Evolutionary conservation across 2,329 filamentous ascomycete genomes (phyloP).

Genomic region (Cladosporium sp.): DNA sequence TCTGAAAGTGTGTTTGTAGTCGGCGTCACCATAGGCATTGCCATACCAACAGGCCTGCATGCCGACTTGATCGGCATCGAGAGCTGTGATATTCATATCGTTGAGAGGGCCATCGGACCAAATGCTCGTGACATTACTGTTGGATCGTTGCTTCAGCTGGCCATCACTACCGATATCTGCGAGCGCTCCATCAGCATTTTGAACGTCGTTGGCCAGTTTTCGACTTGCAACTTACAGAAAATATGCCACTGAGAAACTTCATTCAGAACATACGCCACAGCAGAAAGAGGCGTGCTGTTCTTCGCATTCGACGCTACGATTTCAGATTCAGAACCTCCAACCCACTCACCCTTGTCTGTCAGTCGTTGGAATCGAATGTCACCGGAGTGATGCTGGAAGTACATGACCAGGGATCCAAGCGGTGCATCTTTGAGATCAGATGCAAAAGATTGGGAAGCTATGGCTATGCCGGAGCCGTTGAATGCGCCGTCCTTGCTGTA

Average conservation of each 20-base stretch:
- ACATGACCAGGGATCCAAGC: slow-evolving; percentile 38
- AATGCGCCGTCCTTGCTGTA: slow-evolving; percentile 39
- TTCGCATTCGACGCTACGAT: slow-evolving; percentile 41
- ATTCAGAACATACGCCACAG: slow-evolving; percentile 38
- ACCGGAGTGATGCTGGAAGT: slow-evolving; percentile 43
- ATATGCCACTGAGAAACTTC: slow-evolving; percentile 28
- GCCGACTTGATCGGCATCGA: slow-evolving; percentile 31
- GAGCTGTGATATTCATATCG: slow-evolving; percentile 26
- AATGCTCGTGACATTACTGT: slow-evolving; percentile 34
- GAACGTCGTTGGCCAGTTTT: no score
- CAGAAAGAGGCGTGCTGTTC: slow-evolving; percentile 40
- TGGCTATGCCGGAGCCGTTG: slow-evolving; percentile 44
- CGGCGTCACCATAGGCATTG: slow-evolving; percentile 33
- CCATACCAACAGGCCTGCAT: slow-evolving; percentile 38
- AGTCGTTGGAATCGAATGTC: slow-evolving; percentile 39
- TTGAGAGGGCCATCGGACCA: slow-evolving; percentile 37
- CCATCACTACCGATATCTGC: slow-evolving; percentile 38
- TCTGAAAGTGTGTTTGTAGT: slow-evolving; percentile 35
- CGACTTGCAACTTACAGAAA: slow-evolving; percentile 25
- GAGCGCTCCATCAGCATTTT: no score
- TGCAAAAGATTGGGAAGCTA: slow-evolving; percentile 41
- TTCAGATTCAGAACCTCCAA: slow-evolving; percentile 35
- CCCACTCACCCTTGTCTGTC: slow-evolving; percentile 33
- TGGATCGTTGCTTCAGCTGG: slow-evolving; percentile 35
- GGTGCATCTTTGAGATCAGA: slow-evolving; percentile 24